phyloP scores from a whole-genome alignment of 78 protist genomes.

The Isochrysis galbana region DNA sequence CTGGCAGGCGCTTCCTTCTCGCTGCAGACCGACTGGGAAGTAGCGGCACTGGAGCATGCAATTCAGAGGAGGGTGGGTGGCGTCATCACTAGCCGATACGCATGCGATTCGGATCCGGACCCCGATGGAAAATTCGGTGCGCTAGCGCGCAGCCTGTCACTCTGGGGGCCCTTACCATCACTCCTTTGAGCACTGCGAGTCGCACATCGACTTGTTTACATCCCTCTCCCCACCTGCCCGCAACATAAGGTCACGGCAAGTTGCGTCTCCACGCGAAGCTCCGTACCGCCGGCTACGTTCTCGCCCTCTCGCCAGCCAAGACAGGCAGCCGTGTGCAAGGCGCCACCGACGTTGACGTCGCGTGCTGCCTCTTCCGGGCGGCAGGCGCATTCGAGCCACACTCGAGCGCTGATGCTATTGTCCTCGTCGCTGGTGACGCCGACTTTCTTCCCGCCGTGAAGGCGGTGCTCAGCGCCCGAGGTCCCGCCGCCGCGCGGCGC shows the following conservation, averaged over 20 bases:
- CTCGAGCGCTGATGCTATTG: not conserved
- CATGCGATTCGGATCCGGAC: not conserved
- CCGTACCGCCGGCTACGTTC: not conserved
- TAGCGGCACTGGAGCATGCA: not conserved
- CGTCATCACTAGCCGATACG: not conserved
- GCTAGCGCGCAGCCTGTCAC: no score
- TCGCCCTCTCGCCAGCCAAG: not conserved
- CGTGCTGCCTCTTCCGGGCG: not conserved
- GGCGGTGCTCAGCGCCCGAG: not conserved
- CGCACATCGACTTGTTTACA: no score
- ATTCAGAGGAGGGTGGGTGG: no score
- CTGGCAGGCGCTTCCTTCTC: not conserved
- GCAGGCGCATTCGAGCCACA: not conserved
- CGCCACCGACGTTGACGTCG: slow-evolving; percentile 28
- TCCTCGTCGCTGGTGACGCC: slow-evolving; percentile 15
- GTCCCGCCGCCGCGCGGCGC: not conserved
- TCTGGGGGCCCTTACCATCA: no score
- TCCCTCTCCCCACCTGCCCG: no score
- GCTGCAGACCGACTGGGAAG: not conserved
- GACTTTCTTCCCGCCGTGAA: not conserved
- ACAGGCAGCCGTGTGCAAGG: not conserved
- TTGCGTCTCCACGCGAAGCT: not conserved
- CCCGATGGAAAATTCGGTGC: not conserved
- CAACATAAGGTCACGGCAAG: no score
- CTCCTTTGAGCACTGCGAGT: no score